Percentiles rank a stretch among this genome's conserved stretches.
Conservation (phyloP, 768 basidiomycete species). For the Antrodiella citrinella region DNA sequence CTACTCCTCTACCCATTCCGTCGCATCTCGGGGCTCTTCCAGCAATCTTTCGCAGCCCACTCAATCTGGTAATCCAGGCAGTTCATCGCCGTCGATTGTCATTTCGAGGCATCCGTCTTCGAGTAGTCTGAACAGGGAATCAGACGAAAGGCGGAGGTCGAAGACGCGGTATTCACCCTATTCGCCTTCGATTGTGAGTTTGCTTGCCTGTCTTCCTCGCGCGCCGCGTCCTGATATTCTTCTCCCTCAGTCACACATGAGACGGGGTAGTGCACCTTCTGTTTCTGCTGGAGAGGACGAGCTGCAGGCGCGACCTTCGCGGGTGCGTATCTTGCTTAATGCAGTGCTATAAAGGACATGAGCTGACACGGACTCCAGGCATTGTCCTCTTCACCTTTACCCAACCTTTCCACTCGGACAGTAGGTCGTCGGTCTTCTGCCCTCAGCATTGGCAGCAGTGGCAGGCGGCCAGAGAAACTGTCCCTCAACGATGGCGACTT, state of each 20-base stretch:
- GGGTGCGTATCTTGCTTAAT: conserved; percentile 14
- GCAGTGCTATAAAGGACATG: not conserved
- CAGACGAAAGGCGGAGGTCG: conserved; percentile 17
- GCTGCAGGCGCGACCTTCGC: conserved; percentile 13
- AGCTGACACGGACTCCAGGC: conserved; percentile 12
- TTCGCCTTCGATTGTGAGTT: conserved; percentile 21
- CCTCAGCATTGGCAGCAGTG: conserved; percentile 4
- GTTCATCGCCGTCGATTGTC: conserved; percentile 19
- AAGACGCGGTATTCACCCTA: conserved; percentile 26
- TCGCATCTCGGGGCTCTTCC: conserved; percentile 18
- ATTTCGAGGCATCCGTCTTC: conserved; percentile 15
- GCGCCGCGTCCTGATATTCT: conserved; percentile 2
- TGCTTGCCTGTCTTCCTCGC: not conserved
- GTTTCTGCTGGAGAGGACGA: conserved; percentile 15
- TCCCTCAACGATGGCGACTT: conserved; percentile 19
- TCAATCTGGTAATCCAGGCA: conserved; percentile 12
- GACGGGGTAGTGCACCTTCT: conserved; percentile 22
- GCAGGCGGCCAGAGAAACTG: conserved; percentile 14
- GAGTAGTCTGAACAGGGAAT: conserved; percentile 13
- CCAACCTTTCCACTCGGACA: conserved; percentile 12
- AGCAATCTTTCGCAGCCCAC: conserved; percentile 15
- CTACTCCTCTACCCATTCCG: conserved; percentile 19
- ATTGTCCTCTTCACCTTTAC: conserved; percentile 22
- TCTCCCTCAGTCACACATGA: conserved; percentile 17
- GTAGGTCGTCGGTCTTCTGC: conserved; percentile 14